These are phyloP conservation scores for Physocladia obscura DNA, from an alignment of 192 early-diverging fungal genomes.

Conservation along the genomic window DNA sequence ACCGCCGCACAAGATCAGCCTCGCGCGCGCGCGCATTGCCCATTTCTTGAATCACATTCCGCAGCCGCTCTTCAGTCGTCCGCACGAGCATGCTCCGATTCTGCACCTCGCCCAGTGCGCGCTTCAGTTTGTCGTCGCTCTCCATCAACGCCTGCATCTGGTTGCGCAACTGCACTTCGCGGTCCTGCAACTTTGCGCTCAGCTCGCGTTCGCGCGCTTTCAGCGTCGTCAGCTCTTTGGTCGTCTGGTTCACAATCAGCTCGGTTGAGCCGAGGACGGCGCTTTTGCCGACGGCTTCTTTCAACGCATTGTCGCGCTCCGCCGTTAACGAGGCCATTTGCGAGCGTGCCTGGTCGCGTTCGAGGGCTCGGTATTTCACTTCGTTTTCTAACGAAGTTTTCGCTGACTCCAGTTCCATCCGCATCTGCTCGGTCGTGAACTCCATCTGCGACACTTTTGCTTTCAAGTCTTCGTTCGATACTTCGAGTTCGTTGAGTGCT, in stretches of 20 bases:
- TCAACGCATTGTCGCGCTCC: slow-evolving; percentile 17
- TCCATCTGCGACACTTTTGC: slow-evolving; percentile 3
- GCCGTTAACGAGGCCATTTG: slow-evolving; percentile 1
- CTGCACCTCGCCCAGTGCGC: slow-evolving; percentile 19
- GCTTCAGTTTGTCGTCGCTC: slow-evolving; percentile 23
- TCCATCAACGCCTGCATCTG: slow-evolving; percentile 8
- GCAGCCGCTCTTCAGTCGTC: slow-evolving; percentile 20
- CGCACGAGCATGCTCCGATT: slow-evolving; percentile 15
- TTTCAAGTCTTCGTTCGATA: slow-evolving; percentile 13
- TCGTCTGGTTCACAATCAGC: slow-evolving; percentile 29
- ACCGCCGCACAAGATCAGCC: slow-evolving; percentile 13
- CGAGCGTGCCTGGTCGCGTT: slow-evolving; percentile 9
- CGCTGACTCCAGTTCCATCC: not conserved
- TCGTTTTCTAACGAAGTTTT: slow-evolving; percentile 12
- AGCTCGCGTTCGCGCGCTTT: slow-evolving; percentile 12
- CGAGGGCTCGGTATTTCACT: slow-evolving; percentile 13
- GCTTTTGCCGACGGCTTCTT: slow-evolving; percentile 22
- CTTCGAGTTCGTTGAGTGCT: slow-evolving; percentile 14
- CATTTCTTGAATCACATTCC: slow-evolving; percentile 21
- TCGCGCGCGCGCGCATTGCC: slow-evolving; percentile 23
- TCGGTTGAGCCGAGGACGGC: slow-evolving; percentile 22
- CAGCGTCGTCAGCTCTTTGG: slow-evolving; percentile 8
- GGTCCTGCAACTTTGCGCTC: slow-evolving; percentile 5
- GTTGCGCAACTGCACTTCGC: not conserved
- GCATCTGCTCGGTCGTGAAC: not conserved